phyloP scores from a whole-genome alignment of 352 stramenopile genomes.

The Phytophthora pluvialis region DNA sequence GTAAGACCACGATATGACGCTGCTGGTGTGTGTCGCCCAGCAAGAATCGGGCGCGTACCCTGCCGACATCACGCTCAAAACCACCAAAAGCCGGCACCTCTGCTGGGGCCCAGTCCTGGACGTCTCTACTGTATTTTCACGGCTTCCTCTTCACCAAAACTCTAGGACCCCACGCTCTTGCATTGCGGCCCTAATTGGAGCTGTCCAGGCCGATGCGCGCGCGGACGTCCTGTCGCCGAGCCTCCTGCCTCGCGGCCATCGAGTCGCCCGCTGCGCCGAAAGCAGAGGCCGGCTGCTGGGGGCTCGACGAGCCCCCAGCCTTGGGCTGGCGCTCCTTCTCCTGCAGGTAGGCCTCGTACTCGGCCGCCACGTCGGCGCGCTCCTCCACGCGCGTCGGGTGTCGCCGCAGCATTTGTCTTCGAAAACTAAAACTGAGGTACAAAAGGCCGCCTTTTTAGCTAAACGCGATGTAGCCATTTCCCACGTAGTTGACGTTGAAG shows the following conservation, averaged over 20 bases:
- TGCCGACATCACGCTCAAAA: too few species aligned
- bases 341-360: slow-evolving; percentile 72
- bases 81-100: too few species aligned
- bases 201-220: slow-evolving; percentile 43
- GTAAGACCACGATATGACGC: too few species aligned
- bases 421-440: slow-evolving; percentile 8
- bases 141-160: background rate
- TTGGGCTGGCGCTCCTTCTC: slow-evolving; percentile 51
- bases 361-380: slow-evolving; percentile 67
- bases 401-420: slow-evolving; percentile 22
- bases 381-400: slow-evolving; percentile 73
- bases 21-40: too few species aligned
- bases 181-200: slow-evolving; percentile 8
- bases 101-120: background rate
- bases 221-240: slow-evolving; percentile 36
- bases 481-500: background rate
- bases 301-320: slow-evolving; percentile 3
- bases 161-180: background rate
- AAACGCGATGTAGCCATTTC: slow-evolving; percentile 6
- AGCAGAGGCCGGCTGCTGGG: slow-evolving; percentile 5
- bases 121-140: background rate
- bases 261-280: slow-evolving; percentile 8
- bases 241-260: slow-evolving; percentile 25
- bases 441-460: slow-evolving; percentile 1
- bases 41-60: too few species aligned